These are phyloP conservation scores for Elsinoe perseae DNA, from an alignment of 2,329 filamentous ascomycete genomes.

Conservation along the genomic window DNA sequence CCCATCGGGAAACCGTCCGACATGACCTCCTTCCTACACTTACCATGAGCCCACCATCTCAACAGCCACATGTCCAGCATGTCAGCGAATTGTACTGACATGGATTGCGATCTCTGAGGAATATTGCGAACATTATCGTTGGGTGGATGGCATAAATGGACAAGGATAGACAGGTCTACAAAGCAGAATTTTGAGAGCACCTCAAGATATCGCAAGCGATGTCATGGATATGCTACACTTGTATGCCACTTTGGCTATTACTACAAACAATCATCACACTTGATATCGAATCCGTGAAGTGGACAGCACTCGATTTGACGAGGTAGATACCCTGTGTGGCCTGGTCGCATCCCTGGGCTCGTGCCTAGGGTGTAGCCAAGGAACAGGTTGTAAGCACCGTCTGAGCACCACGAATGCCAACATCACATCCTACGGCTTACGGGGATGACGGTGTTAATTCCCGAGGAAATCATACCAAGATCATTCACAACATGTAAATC, in stretches of 20 bases:
- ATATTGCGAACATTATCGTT: background rate
- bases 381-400: background rate
- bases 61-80: background rate
- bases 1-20: constrained; percentile 13
- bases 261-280: too few species aligned
- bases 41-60: background rate
- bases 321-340: too few species aligned
- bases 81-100: background rate
- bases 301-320: too few species aligned
- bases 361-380: constrained; percentile 6
- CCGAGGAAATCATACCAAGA: too few species aligned
- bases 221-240: too few species aligned
- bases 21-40: constrained; percentile 2
- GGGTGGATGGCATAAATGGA: background rate
- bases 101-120: background rate
- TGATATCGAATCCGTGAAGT: too few species aligned
- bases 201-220: background rate
- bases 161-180: background rate
- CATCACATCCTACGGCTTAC: background rate
- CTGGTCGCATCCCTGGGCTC: constrained; percentile 1
- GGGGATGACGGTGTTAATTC: too few species aligned
- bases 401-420: background rate
- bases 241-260: too few species aligned
- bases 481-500: background rate
- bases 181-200: background rate